Evolutionary conservation across 495 filamentous ascomycete species (phyloP).

Genomic region (Friedmanniomyces endolithicus): DNA sequence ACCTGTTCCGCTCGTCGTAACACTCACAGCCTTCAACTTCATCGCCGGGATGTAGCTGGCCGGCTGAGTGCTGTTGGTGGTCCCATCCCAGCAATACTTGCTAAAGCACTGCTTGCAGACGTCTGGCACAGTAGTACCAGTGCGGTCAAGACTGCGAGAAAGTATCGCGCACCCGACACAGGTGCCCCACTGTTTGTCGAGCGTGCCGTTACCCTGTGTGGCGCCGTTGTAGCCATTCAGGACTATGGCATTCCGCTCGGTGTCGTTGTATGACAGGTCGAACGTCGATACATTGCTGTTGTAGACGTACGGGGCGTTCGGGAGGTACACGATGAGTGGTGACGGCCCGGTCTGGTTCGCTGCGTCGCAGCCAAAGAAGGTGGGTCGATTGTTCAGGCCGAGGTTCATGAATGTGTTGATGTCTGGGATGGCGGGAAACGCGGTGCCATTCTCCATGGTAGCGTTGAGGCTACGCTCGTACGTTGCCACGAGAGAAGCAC

Average conservation of each 20-base stretch:
- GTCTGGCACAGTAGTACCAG: conserved; percentile 47
- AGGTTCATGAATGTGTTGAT: conserved; percentile 77
- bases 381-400: conserved; percentile 69
- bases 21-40: conserved; percentile 4
- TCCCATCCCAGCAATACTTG: conserved; percentile 83
- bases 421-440: conserved; percentile 74
- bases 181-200: conserved; percentile 56
- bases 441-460: conserved; percentile 62
- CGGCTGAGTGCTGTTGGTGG: conserved; percentile 32
- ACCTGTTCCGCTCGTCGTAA: not conserved
- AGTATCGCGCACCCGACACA: conserved; percentile 88
- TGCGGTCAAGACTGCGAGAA: conserved; percentile 58
- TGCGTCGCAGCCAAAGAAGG: conserved; percentile 84
- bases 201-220: conserved; percentile 66
- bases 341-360: conserved; percentile 47
- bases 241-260: conserved; percentile 62
- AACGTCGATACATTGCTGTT: conserved; percentile 67
- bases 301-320: conserved; percentile 68
- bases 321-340: conserved; percentile 80
- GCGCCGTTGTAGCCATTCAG: conserved; percentile 71
- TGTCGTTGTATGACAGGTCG: conserved; percentile 45
- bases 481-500: conserved; percentile 67
- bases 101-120: conserved; percentile 64
- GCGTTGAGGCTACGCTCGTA: conserved; percentile 57
- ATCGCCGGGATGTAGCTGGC: conserved; percentile 6